Conservation (phyloP, 345 rosid genomes). For the Gossypium rotundifolium region DNA sequence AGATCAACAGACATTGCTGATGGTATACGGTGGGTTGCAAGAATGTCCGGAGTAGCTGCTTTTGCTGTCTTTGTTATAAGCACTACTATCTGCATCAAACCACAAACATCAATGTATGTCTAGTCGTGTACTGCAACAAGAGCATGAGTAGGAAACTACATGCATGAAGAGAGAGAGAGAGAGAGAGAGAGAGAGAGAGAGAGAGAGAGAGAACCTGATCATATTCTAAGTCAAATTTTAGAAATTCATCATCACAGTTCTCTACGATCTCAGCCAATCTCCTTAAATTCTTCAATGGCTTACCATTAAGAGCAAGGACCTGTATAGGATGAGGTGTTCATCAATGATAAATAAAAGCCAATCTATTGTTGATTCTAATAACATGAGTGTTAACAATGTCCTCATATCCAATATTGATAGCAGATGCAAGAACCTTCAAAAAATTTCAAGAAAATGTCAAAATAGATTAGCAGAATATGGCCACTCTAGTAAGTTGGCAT, state of each 20-base stretch:
- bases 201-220: slow-evolving; percentile 39
- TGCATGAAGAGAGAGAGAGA: neutral
- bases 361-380: slow-evolving; percentile 17
- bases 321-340: slow-evolving; percentile 3
- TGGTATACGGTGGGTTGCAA: slow-evolving; percentile 58
- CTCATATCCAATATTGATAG: slow-evolving; percentile 64
- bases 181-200: slow-evolving; percentile 14
- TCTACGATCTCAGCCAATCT: slow-evolving; percentile 58
- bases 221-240: slow-evolving; percentile 56
- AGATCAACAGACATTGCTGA: slow-evolving; percentile 65
- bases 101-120: neutral
- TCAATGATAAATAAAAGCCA: neutral
- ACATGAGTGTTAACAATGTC: slow-evolving; percentile 74
- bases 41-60: slow-evolving; percentile 57
- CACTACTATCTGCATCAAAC: slow-evolving; percentile 48
- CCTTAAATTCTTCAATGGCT: slow-evolving; percentile 63
- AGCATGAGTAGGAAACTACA: neutral
- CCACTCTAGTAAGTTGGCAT: neutral
- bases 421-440: slow-evolving; percentile 62
- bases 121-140: neutral
- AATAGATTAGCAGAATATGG: neutral
- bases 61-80: slow-evolving; percentile 41
- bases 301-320: slow-evolving; percentile 59
- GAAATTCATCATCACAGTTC: slow-evolving; percentile 48
- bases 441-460: slow-evolving; percentile 5